A percentile compares a stretch with the other conserved stretches of the same genome.
Evolutionary conservation across 805 yeast species (phyloP).

Genomic region (Lachancea cidri): DNA sequence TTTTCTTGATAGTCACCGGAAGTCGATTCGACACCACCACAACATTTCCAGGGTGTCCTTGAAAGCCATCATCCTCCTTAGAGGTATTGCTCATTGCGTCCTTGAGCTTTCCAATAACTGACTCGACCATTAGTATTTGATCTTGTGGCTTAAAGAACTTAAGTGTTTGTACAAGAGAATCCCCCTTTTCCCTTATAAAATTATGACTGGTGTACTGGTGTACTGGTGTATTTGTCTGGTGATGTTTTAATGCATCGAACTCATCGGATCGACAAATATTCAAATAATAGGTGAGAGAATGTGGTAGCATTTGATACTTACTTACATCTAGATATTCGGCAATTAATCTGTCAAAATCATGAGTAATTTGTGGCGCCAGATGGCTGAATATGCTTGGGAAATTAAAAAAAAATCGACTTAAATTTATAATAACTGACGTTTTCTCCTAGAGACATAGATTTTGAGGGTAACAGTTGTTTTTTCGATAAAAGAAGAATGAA

Average conservation of each 20-base stretch:
- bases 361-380: no score
- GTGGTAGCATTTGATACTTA: no score
- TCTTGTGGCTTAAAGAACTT: not conserved
- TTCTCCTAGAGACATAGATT: no score
- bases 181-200: not conserved
- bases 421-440: no score
- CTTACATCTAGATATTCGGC: no score
- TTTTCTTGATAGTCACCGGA: slow-evolving; percentile 84
- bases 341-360: no score
- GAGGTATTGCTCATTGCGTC: slow-evolving; percentile 3
- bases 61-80: slow-evolving; percentile 1
- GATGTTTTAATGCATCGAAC: not conserved
- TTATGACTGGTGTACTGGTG: no score
- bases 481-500: no score
- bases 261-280: not conserved
- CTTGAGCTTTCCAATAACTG: slow-evolving; percentile 6
- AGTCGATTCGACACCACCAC: slow-evolving; percentile 90
- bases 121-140: slow-evolving; percentile 5
- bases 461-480: no score
- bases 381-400: no score
- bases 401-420: no score
- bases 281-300: no score
- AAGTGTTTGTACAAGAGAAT: not conserved
- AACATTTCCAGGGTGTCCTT: slow-evolving; percentile 50
- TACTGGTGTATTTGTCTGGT: not conserved